A percentile compares a stretch with the other conserved stretches of the same genome.
These are phyloP conservation scores for Acer saccharum DNA, from an alignment of 345 rosid species.

Conservation along the genomic window DNA sequence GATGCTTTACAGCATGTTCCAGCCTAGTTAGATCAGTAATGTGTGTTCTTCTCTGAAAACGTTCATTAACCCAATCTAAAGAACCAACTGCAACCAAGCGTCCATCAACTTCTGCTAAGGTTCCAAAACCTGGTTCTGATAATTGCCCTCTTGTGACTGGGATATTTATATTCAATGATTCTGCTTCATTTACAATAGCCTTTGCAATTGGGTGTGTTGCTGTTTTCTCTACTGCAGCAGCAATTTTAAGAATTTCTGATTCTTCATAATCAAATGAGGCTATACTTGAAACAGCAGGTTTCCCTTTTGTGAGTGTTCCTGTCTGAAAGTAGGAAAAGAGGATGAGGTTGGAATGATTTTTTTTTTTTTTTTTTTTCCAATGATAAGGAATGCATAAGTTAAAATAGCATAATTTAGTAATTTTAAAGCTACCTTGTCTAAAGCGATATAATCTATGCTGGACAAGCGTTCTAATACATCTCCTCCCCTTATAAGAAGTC, in stretches of 20 bases:
- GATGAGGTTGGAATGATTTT: background rate
- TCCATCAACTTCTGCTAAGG: constrained; percentile 90
- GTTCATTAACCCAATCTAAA: constrained; percentile 76
- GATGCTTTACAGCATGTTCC: constrained; percentile 43
- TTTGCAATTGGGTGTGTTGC: constrained; percentile 89
- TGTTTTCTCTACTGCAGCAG: constrained; percentile 96
- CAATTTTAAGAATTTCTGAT: constrained; percentile 73
- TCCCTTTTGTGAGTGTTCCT: constrained; percentile 96
- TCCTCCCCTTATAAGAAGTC: constrained; percentile 96
- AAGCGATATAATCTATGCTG: constrained; percentile 67
- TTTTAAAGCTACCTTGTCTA: constrained; percentile 70
- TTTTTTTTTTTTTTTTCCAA: background rate
- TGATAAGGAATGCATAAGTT: background rate
- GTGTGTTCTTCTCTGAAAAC: constrained; percentile 56
- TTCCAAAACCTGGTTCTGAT: constrained; percentile 92
- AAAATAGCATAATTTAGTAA: background rate
- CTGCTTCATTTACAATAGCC: constrained; percentile 78
- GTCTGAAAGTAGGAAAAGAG: constrained; percentile 51
- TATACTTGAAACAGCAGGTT: constrained; percentile 72
- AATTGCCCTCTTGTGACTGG: constrained; percentile 86
- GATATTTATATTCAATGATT: constrained; percentile 52
- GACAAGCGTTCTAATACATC: constrained; percentile 94
- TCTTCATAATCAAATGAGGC: constrained; percentile 61
- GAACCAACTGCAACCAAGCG: constrained; percentile 84
- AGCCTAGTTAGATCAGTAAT: constrained; percentile 47